Percentiles rank a stretch among this genome's conserved stretches.
Evolutionary conservation across 2,329 filamentous ascomycete species (phyloP).

Genomic region (Colletotrichum gloeosporioides): DNA sequence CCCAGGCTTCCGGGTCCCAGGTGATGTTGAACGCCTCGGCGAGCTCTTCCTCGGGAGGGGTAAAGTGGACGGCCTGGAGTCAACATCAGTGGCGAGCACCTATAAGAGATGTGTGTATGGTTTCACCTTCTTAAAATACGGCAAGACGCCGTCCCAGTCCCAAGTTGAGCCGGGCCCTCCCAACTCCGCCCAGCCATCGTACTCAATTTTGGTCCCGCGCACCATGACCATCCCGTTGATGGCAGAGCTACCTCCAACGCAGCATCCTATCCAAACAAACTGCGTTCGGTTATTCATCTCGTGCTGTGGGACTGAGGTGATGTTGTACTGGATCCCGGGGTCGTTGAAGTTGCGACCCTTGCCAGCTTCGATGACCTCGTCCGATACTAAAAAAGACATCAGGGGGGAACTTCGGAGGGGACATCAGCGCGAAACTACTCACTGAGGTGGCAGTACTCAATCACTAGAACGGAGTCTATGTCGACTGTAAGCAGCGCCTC

Average conservation of each 20-base stretch:
- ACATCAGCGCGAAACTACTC: rapidly evolving
- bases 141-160: conserved; percentile 40
- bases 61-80: conserved; percentile 2
- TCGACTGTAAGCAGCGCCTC: neutral
- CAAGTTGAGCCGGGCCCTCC: conserved; percentile 51
- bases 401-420: neutral
- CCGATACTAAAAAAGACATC: neutral
- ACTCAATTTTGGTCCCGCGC: conserved; percentile 39
- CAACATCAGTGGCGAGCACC: neutral
- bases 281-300: conserved; percentile 28
- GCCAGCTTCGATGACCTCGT: neutral
- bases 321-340: conserved; percentile 26
- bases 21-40: conserved; percentile 24
- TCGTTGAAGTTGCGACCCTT: conserved; percentile 15
- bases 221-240: conserved; percentile 44
- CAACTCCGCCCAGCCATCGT: conserved; percentile 48
- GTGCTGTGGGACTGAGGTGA: conserved; percentile 31
- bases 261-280: conserved; percentile 32
- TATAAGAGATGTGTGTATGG: neutral
- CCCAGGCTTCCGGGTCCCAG: conserved; percentile 23
- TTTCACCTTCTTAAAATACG: conserved; percentile 47
- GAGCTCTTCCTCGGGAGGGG: conserved; percentile 20
- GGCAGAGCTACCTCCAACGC: conserved; percentile 43
- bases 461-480: conserved; percentile 15
- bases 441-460: conserved; percentile 14